These are phyloP conservation scores for Quercus agrifolia DNA, from an alignment of 306 rosid genomes.

Conservation along the genomic window DNA sequence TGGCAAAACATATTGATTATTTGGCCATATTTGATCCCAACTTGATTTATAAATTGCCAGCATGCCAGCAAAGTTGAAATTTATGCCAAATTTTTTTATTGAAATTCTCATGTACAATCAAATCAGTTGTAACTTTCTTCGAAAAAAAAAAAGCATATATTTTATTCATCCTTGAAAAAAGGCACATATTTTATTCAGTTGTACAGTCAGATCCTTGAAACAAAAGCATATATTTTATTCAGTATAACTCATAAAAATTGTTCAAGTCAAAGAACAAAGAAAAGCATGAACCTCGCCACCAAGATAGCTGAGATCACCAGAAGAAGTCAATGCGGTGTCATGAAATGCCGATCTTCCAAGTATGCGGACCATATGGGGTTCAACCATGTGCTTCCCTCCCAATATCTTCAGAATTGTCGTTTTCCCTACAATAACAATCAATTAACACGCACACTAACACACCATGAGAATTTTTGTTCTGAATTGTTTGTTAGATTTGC, in stretches of 20 bases:
- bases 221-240: background rate
- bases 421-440: conserved; percentile 37
- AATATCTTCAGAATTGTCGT: conserved; percentile 81
- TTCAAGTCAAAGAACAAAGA: background rate
- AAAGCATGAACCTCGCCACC: conserved; percentile 74
- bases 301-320: conserved; percentile 84
- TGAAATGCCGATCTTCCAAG: conserved; percentile 95
- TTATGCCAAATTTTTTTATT: background rate
- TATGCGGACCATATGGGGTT: conserved; percentile 80
- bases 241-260: background rate
- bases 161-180: background rate
- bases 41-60: background rate
- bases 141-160: background rate
- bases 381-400: conserved; percentile 96
- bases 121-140: no score
- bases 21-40: background rate
- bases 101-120: no score
- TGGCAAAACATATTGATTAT: background rate
- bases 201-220: no score
- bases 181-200: background rate
- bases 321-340: conserved; percentile 61
- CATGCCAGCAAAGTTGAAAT: background rate
- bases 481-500: background rate
- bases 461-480: background rate
- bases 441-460: background rate